A percentile compares a stretch with the other conserved stretches of the same genome.
Evolutionary conservation across 2,329 filamentous ascomycete genomes (phyloP).

Genomic region (Cladophialophora bantiana): DNA sequence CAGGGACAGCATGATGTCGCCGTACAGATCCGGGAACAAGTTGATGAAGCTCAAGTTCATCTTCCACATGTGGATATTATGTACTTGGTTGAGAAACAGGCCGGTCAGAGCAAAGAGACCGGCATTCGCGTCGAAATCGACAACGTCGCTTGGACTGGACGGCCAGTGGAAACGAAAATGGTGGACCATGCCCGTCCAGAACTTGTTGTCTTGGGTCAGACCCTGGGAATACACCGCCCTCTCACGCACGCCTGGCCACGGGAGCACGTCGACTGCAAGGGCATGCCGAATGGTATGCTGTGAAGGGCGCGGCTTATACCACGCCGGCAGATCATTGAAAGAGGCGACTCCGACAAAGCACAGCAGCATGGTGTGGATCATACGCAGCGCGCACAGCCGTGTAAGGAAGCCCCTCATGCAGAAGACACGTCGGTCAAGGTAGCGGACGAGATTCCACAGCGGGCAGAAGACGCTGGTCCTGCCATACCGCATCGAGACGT

Average conservation of each 20-base stretch:
- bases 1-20: constrained; percentile 13
- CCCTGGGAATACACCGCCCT: constrained; percentile 6
- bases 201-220: constrained; percentile 5
- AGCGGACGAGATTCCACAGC: constrained; percentile 15
- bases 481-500: background rate
- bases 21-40: constrained; percentile 13
- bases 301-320: constrained; percentile 20
- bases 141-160: background rate
- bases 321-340: constrained; percentile 14
- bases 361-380: constrained; percentile 26
- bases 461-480: constrained; percentile 13
- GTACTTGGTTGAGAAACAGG: constrained; percentile 9
- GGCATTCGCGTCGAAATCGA: background rate
- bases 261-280: constrained; percentile 22
- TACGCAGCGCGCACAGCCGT: constrained; percentile 24
- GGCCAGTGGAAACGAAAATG: constrained; percentile 15
- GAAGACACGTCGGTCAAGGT: constrained; percentile 23
- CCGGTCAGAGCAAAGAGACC: constrained; percentile 8
- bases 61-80: constrained; percentile 21
- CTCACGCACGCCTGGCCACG: constrained; percentile 22
- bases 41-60: constrained; percentile 11
- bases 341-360: constrained; percentile 12
- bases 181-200: constrained; percentile 16
- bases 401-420: constrained; percentile 19
- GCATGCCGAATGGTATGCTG: constrained; percentile 20